These are phyloP conservation scores for Leccinellum rugosiceps DNA, from an alignment of 768 basidiomycete genomes.

Conservation along the genomic window DNA sequence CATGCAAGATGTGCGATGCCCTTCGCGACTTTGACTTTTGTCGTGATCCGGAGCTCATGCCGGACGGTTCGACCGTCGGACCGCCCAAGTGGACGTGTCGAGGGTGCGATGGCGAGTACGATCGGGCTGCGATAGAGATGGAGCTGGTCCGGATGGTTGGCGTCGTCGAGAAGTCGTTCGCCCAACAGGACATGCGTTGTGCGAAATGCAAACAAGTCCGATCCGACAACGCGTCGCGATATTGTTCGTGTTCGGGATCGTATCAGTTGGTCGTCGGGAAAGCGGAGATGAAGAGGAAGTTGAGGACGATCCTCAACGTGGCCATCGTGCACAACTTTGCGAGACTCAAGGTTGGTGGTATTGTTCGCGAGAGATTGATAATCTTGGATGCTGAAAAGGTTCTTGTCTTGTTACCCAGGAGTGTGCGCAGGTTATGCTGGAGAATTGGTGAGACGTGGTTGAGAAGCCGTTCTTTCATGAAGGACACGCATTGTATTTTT, in stretches of 20 bases:
- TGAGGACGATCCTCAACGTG: slow-evolving; percentile 83
- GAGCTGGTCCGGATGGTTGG: slow-evolving; percentile 75
- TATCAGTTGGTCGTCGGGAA: slow-evolving; percentile 74
- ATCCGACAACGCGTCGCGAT: slow-evolving; percentile 79
- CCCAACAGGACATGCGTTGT: slow-evolving; percentile 90
- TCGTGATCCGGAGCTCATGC: slow-evolving; percentile 80
- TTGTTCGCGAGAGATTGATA: slow-evolving; percentile 1
- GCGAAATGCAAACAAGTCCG: slow-evolving; percentile 88
- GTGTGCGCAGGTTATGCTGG: slow-evolving; percentile 37
- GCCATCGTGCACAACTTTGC: slow-evolving; percentile 68
- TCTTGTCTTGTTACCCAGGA: slow-evolving; percentile 25
- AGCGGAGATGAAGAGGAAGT: slow-evolving; percentile 63
- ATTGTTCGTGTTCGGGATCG: slow-evolving; percentile 85
- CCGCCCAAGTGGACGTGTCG: slow-evolving; percentile 65
- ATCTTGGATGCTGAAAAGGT: not conserved
- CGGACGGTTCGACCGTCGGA: slow-evolving; percentile 46
- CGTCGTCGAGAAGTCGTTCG: slow-evolving; percentile 65
- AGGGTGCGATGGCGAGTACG: slow-evolving; percentile 81
- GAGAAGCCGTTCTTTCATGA: not conserved
- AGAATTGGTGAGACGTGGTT: slow-evolving; percentile 33
- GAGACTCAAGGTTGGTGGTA: slow-evolving; percentile 56
- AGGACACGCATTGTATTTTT: not conserved
- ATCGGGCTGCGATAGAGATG: slow-evolving; percentile 84
- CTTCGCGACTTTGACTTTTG: slow-evolving; percentile 95
- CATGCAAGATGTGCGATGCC: slow-evolving; percentile 82